A percentile compares a stretch with the other conserved stretches of the same genome.
Conservation (phyloP, 2,329 filamentous ascomycete species). For the Cladobotryum mycophilum region DNA sequence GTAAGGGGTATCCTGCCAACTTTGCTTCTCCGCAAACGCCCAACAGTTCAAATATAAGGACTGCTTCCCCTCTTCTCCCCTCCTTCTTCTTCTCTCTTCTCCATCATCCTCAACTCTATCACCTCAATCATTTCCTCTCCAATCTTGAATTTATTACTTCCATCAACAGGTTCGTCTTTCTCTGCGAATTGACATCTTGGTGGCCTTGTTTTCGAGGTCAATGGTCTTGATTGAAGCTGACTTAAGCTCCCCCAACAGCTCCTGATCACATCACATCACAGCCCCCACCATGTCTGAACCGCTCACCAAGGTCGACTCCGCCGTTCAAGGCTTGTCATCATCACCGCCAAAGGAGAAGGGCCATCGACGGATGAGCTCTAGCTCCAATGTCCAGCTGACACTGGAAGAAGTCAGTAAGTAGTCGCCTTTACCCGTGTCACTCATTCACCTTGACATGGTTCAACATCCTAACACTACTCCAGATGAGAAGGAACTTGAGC, state of each 20-base stretch:
- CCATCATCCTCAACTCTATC: slow-evolving; percentile 20
- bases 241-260: slow-evolving; percentile 1
- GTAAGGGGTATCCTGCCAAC: slow-evolving; percentile 15
- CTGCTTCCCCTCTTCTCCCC: slow-evolving; percentile 23
- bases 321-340: slow-evolving; percentile 70
- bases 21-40: slow-evolving; percentile 10
- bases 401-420: slow-evolving; percentile 76
- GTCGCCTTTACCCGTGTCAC: background rate
- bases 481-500: slow-evolving; percentile 69
- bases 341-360: slow-evolving; percentile 61
- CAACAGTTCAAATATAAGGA: slow-evolving; percentile 26
- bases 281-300: slow-evolving; percentile 40
- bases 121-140: slow-evolving; percentile 16
- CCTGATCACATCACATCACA: slow-evolving; percentile 6
- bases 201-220: background rate
- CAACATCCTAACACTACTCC: slow-evolving; percentile 4
- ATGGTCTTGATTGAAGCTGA: background rate
- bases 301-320: slow-evolving; percentile 86
- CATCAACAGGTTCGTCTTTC: slow-evolving; percentile 10
- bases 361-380: slow-evolving; percentile 67
- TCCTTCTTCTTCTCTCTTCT: slow-evolving; percentile 20
- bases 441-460: background rate
- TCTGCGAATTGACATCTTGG: slow-evolving; percentile 1
- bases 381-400: slow-evolving; percentile 61
- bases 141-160: background rate